Conservation (phyloP, 306 rosid species). For the Chamaecrista fasciculata region DNA sequence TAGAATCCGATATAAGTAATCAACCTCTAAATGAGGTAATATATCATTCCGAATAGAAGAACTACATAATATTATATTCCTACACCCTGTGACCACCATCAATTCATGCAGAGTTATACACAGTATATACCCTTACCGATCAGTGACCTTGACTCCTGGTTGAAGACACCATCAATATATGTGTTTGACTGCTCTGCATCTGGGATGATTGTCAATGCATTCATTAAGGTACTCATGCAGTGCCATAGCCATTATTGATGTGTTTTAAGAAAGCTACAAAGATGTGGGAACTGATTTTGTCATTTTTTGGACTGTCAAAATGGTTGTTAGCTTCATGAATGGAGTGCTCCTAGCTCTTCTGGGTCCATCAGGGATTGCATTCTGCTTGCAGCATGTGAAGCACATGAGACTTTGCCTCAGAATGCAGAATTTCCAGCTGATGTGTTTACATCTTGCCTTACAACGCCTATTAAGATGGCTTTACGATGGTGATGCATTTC, state of each 20-base stretch:
- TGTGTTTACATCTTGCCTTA: constrained; percentile 97
- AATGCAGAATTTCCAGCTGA: constrained; percentile 99
- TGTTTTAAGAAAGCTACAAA: background rate
- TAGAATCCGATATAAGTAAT: too few relatives aligned
- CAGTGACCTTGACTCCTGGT: constrained; percentile 92
- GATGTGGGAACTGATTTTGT: constrained; percentile 26
- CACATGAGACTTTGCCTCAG: constrained; percentile 95
- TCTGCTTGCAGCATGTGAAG: constrained; percentile 98
- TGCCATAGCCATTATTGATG: constrained; percentile 10
- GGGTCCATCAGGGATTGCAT: constrained; percentile 93
- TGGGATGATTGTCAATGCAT: constrained; percentile 81
- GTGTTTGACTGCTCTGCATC: constrained; percentile 98
- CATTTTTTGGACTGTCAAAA: constrained; percentile 23
- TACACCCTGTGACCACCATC: too few relatives aligned
- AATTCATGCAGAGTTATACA: constrained; percentile 98
- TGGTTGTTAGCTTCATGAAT: constrained; percentile 71
- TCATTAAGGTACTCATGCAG: constrained; percentile 71
- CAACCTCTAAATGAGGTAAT: too few relatives aligned
- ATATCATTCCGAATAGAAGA: too few relatives aligned
- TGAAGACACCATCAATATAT: constrained; percentile 97
- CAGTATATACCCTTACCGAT: constrained; percentile 94
- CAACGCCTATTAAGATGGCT: constrained; percentile 99
- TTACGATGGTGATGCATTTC: constrained; percentile 75
- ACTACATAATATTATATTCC: too few relatives aligned
- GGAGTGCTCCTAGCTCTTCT: constrained; percentile 64